phyloP scores from a whole-genome alignment of 78 protist genomes.

The Paratrimastix pyriformis region DNA sequence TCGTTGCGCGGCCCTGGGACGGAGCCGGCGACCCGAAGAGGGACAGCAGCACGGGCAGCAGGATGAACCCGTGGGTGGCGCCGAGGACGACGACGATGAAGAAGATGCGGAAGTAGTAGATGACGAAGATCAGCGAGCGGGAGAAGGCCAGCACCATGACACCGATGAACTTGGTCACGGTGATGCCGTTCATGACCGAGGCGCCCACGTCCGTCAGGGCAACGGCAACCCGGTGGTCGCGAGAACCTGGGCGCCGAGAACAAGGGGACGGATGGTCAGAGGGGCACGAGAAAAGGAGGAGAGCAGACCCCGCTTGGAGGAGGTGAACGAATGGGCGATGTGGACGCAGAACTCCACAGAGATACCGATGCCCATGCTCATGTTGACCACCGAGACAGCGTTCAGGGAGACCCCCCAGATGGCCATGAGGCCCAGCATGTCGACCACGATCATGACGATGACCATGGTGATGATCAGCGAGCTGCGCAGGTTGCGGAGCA shows the following conservation, averaged over 20 bases:
- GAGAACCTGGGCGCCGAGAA: conserved; percentile 4
- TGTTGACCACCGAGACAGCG: conserved; percentile 59
- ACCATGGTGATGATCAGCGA: conserved; percentile 32
- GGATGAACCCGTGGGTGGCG: conserved; percentile 45
- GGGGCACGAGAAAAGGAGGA: too few species aligned
- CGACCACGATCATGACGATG: conserved; percentile 42
- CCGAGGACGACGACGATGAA: conserved; percentile 48
- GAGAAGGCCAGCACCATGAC: conserved; percentile 53
- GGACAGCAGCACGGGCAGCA: conserved; percentile 44
- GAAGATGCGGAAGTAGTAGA: conserved; percentile 62
- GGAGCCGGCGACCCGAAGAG: conserved; percentile 41
- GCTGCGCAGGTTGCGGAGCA: conserved; percentile 25
- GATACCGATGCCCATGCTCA: conserved; percentile 61
- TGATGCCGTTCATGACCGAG: conserved; percentile 47
- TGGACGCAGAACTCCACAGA: conserved; percentile 65
- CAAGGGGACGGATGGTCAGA: too few species aligned
- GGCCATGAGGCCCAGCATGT: conserved; percentile 46
- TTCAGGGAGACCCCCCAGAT: conserved; percentile 48
- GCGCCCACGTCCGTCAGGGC: conserved; percentile 52
- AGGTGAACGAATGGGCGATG: conserved; percentile 35
- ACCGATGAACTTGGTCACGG: conserved; percentile 55
- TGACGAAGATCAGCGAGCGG: conserved; percentile 12
- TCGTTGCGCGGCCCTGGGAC: too few species aligned
- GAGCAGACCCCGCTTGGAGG: too few species aligned
- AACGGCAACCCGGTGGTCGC: conserved; percentile 27